Evolutionary conservation across 306 rosid genomes (phyloP).

Genomic region (Quercus berberidifolia): DNA sequence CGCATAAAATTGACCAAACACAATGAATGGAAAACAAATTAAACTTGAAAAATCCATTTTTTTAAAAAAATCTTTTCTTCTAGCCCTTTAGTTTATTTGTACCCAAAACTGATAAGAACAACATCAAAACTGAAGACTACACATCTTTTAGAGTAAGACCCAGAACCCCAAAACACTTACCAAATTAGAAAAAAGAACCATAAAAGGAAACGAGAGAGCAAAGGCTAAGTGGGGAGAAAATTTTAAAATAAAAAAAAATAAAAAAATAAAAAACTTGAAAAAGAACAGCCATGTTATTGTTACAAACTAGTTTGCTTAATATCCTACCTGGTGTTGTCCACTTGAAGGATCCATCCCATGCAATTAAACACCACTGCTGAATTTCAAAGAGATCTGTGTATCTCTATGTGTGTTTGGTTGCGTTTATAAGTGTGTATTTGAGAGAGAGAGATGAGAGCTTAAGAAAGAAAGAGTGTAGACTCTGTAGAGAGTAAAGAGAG

Average conservation of each 20-base stretch:
- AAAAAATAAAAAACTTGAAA: not conserved
- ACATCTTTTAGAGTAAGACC: slow-evolving; percentile 1
- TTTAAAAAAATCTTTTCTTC: no score
- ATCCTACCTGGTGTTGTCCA: slow-evolving; percentile 70
- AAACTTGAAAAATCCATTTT: not conserved
- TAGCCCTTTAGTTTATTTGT: not conserved
- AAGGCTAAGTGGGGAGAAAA: not conserved
- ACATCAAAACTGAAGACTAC: not conserved
- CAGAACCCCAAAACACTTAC: not conserved
- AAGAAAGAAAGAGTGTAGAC: not conserved
- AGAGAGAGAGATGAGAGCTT: not conserved
- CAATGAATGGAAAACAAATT: not conserved
- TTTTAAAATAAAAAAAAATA: not conserved
- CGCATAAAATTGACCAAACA: not conserved
- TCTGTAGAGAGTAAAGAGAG: not conserved
- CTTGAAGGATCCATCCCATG: slow-evolving; percentile 83
- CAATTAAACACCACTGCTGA: slow-evolving; percentile 5
- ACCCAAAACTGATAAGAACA: not conserved
- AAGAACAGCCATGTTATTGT: not conserved
- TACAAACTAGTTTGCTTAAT: not conserved
- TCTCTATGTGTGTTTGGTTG: not conserved
- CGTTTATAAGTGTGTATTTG: not conserved
- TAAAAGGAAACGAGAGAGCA: not conserved
- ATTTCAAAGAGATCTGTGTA: not conserved
- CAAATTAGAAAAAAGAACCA: not conserved